These are phyloP conservation scores for Pichia terricola DNA, from an alignment of 1,139 yeast genomes.

Conservation along the genomic window DNA sequence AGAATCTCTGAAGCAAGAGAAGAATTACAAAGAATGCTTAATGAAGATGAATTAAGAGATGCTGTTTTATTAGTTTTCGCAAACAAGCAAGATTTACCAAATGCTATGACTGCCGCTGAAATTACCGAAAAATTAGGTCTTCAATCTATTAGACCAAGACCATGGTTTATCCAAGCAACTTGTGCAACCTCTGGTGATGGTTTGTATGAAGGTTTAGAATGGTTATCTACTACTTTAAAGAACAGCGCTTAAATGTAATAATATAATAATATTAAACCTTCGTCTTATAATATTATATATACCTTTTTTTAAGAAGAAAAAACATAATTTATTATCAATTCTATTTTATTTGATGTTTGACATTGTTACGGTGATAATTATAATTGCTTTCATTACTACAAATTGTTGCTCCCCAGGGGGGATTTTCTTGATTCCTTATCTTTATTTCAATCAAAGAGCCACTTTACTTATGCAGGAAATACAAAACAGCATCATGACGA, in stretches of 20 bases:
- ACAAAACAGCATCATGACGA: too few relatives aligned
- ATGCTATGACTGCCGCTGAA: conserved; percentile 87
- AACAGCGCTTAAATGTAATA: conserved; percentile 27
- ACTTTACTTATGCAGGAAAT: too few relatives aligned
- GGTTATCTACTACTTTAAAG: conserved; percentile 81
- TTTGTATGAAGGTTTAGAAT: conserved; percentile 82
- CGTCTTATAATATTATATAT: not conserved
- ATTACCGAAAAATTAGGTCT: conserved; percentile 78
- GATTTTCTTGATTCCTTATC: too few relatives aligned
- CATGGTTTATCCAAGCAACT: conserved; percentile 85
- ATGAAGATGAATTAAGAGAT: conserved; percentile 88
- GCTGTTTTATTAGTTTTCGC: conserved; percentile 84
- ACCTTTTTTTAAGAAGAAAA: too few relatives aligned
- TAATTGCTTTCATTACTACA: too few relatives aligned
- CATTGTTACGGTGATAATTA: too few relatives aligned
- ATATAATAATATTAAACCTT: not conserved
- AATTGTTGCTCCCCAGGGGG: too few relatives aligned
- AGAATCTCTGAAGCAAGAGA: conserved; percentile 91
- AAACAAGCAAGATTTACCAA: conserved; percentile 89
- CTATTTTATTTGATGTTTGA: too few relatives aligned
- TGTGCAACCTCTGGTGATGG: conserved; percentile 92
- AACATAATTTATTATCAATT: too few relatives aligned
- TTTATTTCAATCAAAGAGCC: too few relatives aligned
- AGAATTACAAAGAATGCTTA: conserved; percentile 87
- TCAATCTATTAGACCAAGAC: conserved; percentile 77